phyloP scores from a whole-genome alignment of 768 basidiomycete species.

The Pleurotus platypus region DNA sequence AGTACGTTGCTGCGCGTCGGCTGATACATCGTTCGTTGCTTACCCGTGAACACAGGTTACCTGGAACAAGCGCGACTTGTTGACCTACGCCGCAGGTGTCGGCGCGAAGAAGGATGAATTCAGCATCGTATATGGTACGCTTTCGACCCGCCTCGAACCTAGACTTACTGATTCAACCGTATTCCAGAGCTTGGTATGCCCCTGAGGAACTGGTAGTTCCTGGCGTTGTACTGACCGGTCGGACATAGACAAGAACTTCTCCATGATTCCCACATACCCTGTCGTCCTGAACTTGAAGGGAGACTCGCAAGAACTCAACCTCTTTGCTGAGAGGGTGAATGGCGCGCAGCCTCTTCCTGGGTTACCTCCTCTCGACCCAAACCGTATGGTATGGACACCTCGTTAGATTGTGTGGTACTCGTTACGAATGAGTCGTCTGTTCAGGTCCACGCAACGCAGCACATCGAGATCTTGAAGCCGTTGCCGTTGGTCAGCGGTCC shows the following conservation, averaged over 20 bases:
- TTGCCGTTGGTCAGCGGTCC: conserved; percentile 71
- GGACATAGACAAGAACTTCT: conserved; percentile 58
- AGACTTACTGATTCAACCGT: background rate
- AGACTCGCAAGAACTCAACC: conserved; percentile 59
- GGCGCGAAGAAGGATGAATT: conserved; percentile 78
- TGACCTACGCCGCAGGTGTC: conserved; percentile 77
- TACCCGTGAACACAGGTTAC: conserved; percentile 44
- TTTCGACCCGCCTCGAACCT: background rate
- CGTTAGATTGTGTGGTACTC: background rate
- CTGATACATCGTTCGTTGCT: background rate
- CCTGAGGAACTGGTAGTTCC: background rate
- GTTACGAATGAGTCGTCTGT: background rate
- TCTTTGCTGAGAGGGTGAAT: conserved; percentile 56
- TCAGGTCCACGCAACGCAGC: conserved; percentile 77
- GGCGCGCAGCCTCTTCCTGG: conserved; percentile 46
- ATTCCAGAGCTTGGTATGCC: conserved; percentile 49
- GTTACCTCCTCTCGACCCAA: conserved; percentile 67
- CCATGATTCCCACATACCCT: conserved; percentile 82
- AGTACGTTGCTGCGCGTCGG: conserved; percentile 31
- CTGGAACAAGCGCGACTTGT: conserved; percentile 83
- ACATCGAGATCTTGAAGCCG: conserved; percentile 76
- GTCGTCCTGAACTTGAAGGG: conserved; percentile 77
- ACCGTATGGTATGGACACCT: conserved; percentile 52
- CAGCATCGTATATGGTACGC: conserved; percentile 66
- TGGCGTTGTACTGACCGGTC: background rate